Percentiles rank a stretch among this genome's conserved stretches.
phyloP scores from a whole-genome alignment of 768 basidiomycete species.

The Mycena rebaudengoi region DNA sequence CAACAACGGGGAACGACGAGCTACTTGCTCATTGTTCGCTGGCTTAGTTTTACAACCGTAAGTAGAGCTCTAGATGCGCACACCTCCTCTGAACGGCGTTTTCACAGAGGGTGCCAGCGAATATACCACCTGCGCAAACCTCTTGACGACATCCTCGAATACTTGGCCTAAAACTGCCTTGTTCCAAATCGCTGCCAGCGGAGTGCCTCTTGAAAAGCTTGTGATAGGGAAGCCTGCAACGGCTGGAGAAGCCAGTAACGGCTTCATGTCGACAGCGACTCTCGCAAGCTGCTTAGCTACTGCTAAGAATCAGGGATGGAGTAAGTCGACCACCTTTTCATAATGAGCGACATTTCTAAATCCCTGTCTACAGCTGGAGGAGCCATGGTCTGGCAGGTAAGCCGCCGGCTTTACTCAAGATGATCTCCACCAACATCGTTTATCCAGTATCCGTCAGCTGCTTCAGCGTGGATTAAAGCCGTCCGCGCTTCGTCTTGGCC shows the following conservation, averaged over 20 bases:
- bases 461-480: conserved; percentile 34
- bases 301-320: conserved; percentile 22
- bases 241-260: conserved; percentile 38
- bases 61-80: not conserved
- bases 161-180: conserved; percentile 56
- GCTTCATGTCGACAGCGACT: conserved; percentile 37
- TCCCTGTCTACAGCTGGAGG: conserved; percentile 11
- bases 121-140: conserved; percentile 68
- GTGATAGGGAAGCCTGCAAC: conserved; percentile 68
- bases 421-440: not conserved
- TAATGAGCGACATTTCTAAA: not conserved
- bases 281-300: conserved; percentile 33
- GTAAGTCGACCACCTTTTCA: not conserved
- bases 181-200: conserved; percentile 53
- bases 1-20: not conserved
- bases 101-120: conserved; percentile 58
- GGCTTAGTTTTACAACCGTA: conserved; percentile 51
- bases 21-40: not conserved
- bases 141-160: conserved; percentile 59
- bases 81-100: not conserved
- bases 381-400: conserved; percentile 29
- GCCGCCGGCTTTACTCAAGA: not conserved
- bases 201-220: conserved; percentile 59
- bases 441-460: conserved; percentile 33
- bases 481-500: conserved; percentile 36